A percentile compares a stretch with the other conserved stretches of the same genome.
phyloP scores from a whole-genome alignment of 768 basidiomycete genomes.

The Kwoniella shandongensis region DNA sequence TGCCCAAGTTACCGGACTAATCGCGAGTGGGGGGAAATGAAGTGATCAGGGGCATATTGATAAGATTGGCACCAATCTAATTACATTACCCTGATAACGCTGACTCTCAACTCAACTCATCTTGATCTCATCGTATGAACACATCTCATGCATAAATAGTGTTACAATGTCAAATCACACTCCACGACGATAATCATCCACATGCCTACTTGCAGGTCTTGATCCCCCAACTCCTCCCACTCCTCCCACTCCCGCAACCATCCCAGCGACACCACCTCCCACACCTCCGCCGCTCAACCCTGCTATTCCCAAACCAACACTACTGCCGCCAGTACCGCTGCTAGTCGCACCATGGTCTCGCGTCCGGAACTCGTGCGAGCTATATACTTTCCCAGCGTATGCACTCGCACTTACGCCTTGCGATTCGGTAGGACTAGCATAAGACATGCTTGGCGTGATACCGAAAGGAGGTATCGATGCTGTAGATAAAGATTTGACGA shows the following conservation, averaged over 20 bases:
- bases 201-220: slow-evolving; percentile 42
- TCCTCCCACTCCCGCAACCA: slow-evolving; percentile 1
- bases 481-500: slow-evolving; percentile 20
- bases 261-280: slow-evolving; percentile 2
- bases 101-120: too few relatives aligned
- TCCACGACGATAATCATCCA: slow-evolving; percentile 27
- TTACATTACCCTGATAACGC: too few relatives aligned
- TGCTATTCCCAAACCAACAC: slow-evolving; percentile 18
- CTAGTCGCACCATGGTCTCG: slow-evolving; percentile 4
- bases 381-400: slow-evolving; percentile 46
- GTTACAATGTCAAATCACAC: too few relatives aligned
- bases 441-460: slow-evolving; percentile 16
- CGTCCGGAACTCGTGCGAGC: slow-evolving; percentile 37
- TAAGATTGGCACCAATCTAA: too few relatives aligned
- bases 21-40: too few relatives aligned
- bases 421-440: slow-evolving; percentile 1
- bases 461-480: slow-evolving; percentile 30
- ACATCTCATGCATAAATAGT: too few relatives aligned
- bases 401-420: slow-evolving; percentile 32
- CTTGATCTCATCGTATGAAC: too few relatives aligned
- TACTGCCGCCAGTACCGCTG: too few relatives aligned
- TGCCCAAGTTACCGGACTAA: too few relatives aligned
- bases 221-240: slow-evolving; percentile 1
- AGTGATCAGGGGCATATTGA: too few relatives aligned
- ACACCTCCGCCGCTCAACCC: slow-evolving; percentile 10